Evolutionary conservation across 2,329 filamentous ascomycete genomes (phyloP).

Genomic region (Pseudophaeomoniella oleicola): DNA sequence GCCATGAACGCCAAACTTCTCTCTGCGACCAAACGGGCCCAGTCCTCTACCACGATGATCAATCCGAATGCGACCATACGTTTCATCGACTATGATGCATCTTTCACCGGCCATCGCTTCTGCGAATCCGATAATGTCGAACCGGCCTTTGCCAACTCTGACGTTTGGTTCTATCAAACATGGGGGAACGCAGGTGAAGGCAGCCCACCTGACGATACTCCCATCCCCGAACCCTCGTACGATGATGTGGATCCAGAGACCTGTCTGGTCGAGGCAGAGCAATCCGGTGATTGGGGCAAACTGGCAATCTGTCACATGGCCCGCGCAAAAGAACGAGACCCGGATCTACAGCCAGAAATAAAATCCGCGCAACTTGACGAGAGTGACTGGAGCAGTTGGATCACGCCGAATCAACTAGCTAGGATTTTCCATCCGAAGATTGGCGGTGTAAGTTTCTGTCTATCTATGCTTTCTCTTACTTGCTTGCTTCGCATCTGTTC

Average conservation of each 20-base stretch:
- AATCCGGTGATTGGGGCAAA: neutral
- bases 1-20: slow-evolving; percentile 14
- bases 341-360: slow-evolving; percentile 32
- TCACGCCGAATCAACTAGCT: neutral
- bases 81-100: slow-evolving; percentile 13
- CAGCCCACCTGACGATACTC: neutral
- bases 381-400: neutral
- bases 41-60: neutral
- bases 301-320: neutral
- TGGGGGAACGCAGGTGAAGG: neutral
- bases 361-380: slow-evolving; percentile 22
- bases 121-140: slow-evolving; percentile 12
- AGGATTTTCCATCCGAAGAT: neutral
- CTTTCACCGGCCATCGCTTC: slow-evolving; percentile 14
- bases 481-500: too few relatives aligned
- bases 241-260: neutral
- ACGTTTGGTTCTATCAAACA: slow-evolving; percentile 15
- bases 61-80: slow-evolving; percentile 7
- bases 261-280: neutral
- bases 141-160: slow-evolving; percentile 8
- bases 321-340: slow-evolving; percentile 26
- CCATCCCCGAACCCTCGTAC: neutral
- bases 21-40: slow-evolving; percentile 7
- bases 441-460: neutral
- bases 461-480: too few relatives aligned